Conservation (phyloP, 2,329 filamentous ascomycete genomes). For the Corinectria fuckeliana region DNA sequence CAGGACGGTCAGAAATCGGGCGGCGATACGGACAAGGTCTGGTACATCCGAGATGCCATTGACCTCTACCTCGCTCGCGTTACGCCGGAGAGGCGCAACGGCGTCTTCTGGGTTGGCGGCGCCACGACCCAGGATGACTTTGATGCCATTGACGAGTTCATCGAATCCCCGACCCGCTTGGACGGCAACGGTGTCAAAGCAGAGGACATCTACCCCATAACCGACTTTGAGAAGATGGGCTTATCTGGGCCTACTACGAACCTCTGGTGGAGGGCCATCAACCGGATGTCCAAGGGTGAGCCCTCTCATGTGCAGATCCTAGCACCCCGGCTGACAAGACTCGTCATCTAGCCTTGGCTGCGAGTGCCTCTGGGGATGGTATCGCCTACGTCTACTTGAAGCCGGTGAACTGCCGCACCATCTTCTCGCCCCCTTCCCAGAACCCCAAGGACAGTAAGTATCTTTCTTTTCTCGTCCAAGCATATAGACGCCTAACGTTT, state of each 20-base stretch:
- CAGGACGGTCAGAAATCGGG: neutral
- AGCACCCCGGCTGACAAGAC: neutral
- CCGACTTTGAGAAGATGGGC: neutral
- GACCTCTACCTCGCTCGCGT: neutral
- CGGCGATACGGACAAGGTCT: neutral
- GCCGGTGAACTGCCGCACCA: neutral
- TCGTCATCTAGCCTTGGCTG: neutral
- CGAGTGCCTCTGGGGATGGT: neutral
- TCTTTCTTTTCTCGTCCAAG: neutral
- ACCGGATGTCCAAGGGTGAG: neutral
- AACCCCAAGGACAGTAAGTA: neutral
- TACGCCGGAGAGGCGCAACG: neutral
- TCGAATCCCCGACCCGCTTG: neutral
- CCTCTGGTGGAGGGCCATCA: neutral
- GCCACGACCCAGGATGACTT: neutral
- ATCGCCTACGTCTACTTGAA: neutral
- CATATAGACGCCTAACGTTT: neutral
- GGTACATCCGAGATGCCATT: neutral
- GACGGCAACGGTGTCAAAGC: neutral
- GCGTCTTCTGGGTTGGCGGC: neutral
- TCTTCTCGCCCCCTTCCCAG: neutral
- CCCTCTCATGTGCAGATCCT: neutral
- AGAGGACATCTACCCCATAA: neutral
- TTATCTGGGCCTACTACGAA: neutral
- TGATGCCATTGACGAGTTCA: neutral